Base-by-base conservation (phyloP, 352 stramenopile species). In the Pythium coloratum region DNA sequence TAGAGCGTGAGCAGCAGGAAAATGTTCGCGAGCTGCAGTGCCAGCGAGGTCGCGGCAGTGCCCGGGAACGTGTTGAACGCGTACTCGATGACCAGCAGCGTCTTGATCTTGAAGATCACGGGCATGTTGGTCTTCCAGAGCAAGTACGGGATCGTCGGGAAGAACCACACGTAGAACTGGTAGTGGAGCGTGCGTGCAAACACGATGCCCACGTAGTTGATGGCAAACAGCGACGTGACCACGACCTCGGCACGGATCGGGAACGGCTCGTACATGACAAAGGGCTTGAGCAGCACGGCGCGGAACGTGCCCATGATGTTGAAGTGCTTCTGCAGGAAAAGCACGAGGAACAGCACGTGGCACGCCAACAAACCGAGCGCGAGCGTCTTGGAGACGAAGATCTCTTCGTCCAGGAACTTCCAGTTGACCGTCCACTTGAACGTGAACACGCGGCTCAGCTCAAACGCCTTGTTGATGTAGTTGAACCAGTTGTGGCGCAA, bases 361-460 rank as follows among this genome's bases (percentile, higher is more conserved):
- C 77, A 63, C 12, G 67, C 42, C 6, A 94, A 72, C 53, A 94
- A 71, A 2, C 76, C 59, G 10, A 92, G 64, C 24, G 86, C 87
- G 33, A 91, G 83, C 59, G 73, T 57, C 57, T 87, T 86, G 10
- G 82, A 92, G 18, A 92, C 76, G 55, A 94, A 94, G 4, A 80
- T 73, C 8, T 91, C 84, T 72, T 94, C 86, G 7, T 84, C 66
- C 13, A 97, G 59, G 62, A 94, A 97, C 63, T 97, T 98, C 84
- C 94, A 99, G 86, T 99, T 99, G 33, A 99, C 97, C 14, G 97
- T 99, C 97, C 97, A 99, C 79, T 98, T 95, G 84, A 96, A 99
- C 65, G 95, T 98, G 73, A 99, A 99, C 32, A 99, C 96, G 38
- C 98, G 92, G 50, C 75, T 96, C 38, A 99, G 87, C 66, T 99